phyloP scores from a whole-genome alignment of 2,329 filamentous ascomycete genomes.

The Penicillium janthinellum region DNA sequence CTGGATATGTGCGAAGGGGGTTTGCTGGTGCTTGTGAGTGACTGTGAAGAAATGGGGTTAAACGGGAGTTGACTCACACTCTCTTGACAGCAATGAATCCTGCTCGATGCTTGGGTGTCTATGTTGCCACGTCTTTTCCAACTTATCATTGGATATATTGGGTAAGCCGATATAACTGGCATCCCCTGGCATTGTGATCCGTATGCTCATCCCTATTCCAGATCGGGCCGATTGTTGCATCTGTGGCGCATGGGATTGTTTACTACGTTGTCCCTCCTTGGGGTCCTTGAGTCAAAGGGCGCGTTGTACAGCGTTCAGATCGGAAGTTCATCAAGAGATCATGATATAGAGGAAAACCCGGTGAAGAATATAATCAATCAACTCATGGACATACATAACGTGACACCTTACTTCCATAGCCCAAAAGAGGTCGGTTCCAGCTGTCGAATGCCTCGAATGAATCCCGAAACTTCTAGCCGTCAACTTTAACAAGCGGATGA shows the following conservation, averaged over 20 bases:
- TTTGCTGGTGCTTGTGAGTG: background rate
- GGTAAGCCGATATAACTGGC: background rate
- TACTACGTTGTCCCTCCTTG: background rate
- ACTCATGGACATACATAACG: background rate
- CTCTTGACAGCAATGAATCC: background rate
- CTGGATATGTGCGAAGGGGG: background rate
- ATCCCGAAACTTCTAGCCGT: background rate
- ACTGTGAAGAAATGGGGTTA: background rate
- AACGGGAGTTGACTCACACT: background rate
- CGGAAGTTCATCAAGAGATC: background rate
- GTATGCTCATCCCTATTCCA: background rate
- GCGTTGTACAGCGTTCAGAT: background rate
- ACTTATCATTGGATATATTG: background rate
- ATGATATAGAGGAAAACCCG: background rate
- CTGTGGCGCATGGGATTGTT: background rate
- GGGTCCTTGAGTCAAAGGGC: background rate
- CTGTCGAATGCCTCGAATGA: background rate
- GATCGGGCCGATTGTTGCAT: background rate
- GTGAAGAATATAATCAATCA: background rate
- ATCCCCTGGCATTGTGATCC: background rate
- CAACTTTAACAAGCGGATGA: background rate
- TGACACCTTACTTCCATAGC: background rate
- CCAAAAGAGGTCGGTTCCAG: too few species aligned
- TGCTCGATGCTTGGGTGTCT: background rate
- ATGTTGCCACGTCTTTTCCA: background rate